These are phyloP conservation scores for Nicotiana noctiflora DNA, from an alignment of 257 asterid genomes.

Conservation along the genomic window DNA sequence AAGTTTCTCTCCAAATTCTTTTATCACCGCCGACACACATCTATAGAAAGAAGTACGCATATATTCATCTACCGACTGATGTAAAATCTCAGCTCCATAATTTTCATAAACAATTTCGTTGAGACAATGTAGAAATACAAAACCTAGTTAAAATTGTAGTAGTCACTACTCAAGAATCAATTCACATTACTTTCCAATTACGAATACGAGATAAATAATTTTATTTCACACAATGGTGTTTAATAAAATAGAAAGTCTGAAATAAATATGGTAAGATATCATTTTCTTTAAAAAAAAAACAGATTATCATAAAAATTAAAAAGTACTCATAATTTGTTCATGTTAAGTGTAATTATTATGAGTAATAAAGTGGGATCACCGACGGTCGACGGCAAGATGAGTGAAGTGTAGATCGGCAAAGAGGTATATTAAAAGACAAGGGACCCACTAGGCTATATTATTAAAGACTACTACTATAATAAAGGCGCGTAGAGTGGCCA, in stretches of 20 bases:
- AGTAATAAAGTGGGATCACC: background rate
- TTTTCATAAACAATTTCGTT: background rate
- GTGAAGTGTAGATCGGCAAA: background rate
- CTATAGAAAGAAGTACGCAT: background rate
- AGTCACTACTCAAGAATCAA: background rate
- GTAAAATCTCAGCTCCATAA: background rate
- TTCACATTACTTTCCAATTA: background rate
- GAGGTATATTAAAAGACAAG: background rate
- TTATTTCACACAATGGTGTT: background rate
- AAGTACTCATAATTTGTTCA: background rate
- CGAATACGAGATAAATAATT: background rate
- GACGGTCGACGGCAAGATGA: background rate
- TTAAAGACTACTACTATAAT: background rate
- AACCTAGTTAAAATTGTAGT: background rate
- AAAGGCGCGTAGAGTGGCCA: background rate
- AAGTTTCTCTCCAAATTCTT: background rate
- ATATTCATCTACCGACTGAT: background rate
- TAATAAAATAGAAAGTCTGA: background rate
- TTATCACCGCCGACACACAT: background rate
- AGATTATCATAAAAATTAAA: background rate
- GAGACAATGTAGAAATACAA: background rate
- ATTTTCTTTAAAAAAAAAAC: background rate
- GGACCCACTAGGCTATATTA: background rate
- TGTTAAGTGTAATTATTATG: background rate
- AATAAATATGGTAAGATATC: background rate